Evolutionary conservation across 208 protist species (phyloP), one percentile per base, ranked within the genome.

Genomic region (Wallacemonas sp.): DNA sequence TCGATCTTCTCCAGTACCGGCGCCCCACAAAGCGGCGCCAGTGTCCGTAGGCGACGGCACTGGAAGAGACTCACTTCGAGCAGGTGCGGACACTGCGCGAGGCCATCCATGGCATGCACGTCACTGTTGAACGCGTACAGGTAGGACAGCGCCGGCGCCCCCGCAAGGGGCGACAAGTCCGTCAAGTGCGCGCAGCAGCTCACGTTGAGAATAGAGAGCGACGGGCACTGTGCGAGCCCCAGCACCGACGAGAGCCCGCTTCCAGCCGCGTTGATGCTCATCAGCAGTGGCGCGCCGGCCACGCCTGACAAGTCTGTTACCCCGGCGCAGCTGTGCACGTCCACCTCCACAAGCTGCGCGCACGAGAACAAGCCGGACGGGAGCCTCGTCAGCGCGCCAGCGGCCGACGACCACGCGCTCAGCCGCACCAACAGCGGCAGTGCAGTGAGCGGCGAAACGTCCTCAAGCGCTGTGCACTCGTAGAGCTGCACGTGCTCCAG

Each of bases 301-400:
- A 72, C 41, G 2, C 28, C 16, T 16, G 67, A 66, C 0, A 72
- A 11, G 57, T 61, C 28, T 10, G 67, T n/a, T n/a, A 72, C 28
- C 3, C 1, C 28, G 25, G 52, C 49, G 49, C 67, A 72, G 25
- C 63, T 46, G 22, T 61, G 29, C 18, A 72, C 16, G 28, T 59
- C 45, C n/a, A 72, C 11, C 38, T 52, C 57, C 18, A 61, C 23
- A 2, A 72, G 67, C 11, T 45, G 57, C 23, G 4, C 32, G 31
- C 8, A n/a, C 38, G 7, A 62, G 29, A 28, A 39, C 5, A 22
- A 32, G 26, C 2, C 42, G 25, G 5, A 20, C 1, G 5, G 16
- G 8, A 31, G 36, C 42, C 20, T 16, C 7, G 10, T 26, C 22
- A 32, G 57, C 44, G 42, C 54, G 55, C n/a, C 44, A n/a, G 5